A percentile compares a stretch with the other conserved stretches of the same genome.
These are phyloP conservation scores for Crithidia thermophila DNA, from an alignment of 208 protist species.

Conservation along the genomic window DNA sequence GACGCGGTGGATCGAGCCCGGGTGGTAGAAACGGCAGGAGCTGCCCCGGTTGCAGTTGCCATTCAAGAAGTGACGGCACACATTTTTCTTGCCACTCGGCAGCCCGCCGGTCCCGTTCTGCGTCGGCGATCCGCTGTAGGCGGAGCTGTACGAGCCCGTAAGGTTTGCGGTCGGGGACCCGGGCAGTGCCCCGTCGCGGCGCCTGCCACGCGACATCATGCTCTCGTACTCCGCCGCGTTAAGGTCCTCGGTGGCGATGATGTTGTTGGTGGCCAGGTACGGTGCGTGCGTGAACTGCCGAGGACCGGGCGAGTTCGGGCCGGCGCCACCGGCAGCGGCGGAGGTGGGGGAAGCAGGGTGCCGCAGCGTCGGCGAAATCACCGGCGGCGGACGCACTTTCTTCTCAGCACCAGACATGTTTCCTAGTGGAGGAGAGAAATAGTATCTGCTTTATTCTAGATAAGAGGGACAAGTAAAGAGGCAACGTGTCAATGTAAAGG, in stretches of 20 bases:
- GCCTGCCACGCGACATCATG: slow-evolving; percentile 13
- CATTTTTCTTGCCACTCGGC: slow-evolving; percentile 27
- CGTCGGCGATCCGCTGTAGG: slow-evolving; percentile 6
- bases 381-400: not conserved
- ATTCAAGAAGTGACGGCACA: slow-evolving; percentile 59
- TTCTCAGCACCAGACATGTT: slow-evolving; percentile 1
- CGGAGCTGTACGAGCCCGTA: not conserved
- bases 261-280: slow-evolving; percentile 25
- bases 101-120: not conserved
- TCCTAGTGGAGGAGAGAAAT: too few relatives aligned
- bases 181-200: not conserved
- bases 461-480: too few relatives aligned
- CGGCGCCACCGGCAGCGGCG: not conserved
- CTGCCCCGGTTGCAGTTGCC: slow-evolving; percentile 68
- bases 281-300: slow-evolving; percentile 23
- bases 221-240: slow-evolving; percentile 14
- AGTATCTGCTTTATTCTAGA: too few relatives aligned
- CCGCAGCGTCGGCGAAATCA: slow-evolving; percentile 6
- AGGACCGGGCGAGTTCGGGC: not conserved
- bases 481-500: too few relatives aligned
- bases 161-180: slow-evolving; percentile 8
- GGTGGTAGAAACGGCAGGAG: slow-evolving; percentile 62
- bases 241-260: slow-evolving; percentile 20
- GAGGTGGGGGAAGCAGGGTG: not conserved
- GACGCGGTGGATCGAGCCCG: slow-evolving; percentile 45